Base-by-base conservation (phyloP, 352 stramenopile genomes). In the Phytophthora chlamydospora region DNA sequence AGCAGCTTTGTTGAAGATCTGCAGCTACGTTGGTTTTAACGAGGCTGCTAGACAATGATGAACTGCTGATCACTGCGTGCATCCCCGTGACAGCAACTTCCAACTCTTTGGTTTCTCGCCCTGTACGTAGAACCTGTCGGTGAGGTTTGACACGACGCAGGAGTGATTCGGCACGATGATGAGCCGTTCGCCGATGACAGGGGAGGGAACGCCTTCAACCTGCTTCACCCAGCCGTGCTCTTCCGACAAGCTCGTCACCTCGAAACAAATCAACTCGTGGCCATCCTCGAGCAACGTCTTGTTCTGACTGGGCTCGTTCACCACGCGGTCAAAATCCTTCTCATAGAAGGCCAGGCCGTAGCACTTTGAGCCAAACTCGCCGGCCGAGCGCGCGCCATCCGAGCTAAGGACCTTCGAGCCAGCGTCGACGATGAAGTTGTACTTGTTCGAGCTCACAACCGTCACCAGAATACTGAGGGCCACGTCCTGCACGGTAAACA, bases 341-440 rank as follows among this genome's bases (percentile, higher is more conserved):
- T 90, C 80, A 29, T 85, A 80, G 50, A 89, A 87, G 10, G 83
- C 83, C 8, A 92, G 62, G 0, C 80, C 83, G 44, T 75, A 92
- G 68, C 82, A 79, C 14, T 71, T 62, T 1, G 73, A 68, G 29
- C 79, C 82, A 43, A 91, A 91, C 19, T 61, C 57, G 12, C 74
- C 71, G 33, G 51, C 63, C 12, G 64, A 45, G 56, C 66, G 32
- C 32, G 73, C 40, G 39, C 49, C 57, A 57, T 90, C 83, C 0
- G 79, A 82, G 52, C 77, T 90, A 0, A 92, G 62, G 19, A 92
- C 78, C 36, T 90, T 92, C 32, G 79, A 90, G 21, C 83, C 83
- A 3, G 77, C 66, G 54, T 90, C 83, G 21, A 92, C 64, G 50
- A 92, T 89, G 58, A 92, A 89, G 54, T 89, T 80, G 76, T 83